phyloP scores from a whole-genome alignment of 345 rosid genomes.

The rapeseed (Brassica napus) region DNA sequence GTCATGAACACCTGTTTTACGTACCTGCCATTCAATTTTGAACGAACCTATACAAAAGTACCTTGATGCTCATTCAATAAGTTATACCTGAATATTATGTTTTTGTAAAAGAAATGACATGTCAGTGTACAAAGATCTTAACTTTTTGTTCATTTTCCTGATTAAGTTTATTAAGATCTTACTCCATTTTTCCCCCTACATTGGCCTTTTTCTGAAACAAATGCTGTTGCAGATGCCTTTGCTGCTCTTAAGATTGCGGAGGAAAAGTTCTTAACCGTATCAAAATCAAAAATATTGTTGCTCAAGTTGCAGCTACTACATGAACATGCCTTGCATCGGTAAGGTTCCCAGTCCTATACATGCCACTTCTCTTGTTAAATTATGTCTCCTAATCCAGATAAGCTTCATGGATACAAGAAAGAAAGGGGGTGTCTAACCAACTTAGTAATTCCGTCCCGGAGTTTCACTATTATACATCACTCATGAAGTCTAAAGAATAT shows the following conservation, averaged over 20 bases:
- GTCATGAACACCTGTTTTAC: constrained; percentile 11
- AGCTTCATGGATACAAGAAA: constrained; percentile 10
- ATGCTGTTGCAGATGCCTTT: constrained; percentile 67
- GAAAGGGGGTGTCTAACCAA: constrained; percentile 10
- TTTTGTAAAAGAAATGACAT: no score
- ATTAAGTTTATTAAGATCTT: no score
- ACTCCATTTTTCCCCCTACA: no score
- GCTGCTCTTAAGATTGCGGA: constrained; percentile 81
- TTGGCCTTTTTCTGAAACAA: constrained; percentile 25
- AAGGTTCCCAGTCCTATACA: constrained; percentile 29
- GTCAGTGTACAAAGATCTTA: no score
- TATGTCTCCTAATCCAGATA: not conserved
- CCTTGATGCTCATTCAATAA: no score
- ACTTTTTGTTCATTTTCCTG: no score
- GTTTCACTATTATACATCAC: no score
- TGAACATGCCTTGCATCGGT: constrained; percentile 89
- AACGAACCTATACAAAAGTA: constrained; percentile 14
- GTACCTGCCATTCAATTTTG: constrained; percentile 6
- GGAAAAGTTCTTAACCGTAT: constrained; percentile 70
- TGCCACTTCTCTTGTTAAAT: constrained; percentile 18
- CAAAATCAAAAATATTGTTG: constrained; percentile 73
- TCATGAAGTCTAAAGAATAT: no score
- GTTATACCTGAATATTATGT: no score
- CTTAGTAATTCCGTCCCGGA: no score
- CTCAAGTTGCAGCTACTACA: constrained; percentile 91